phyloP scores from a whole-genome alignment of 2,329 filamentous ascomycete genomes.

The Trichoderma aggressivum region DNA sequence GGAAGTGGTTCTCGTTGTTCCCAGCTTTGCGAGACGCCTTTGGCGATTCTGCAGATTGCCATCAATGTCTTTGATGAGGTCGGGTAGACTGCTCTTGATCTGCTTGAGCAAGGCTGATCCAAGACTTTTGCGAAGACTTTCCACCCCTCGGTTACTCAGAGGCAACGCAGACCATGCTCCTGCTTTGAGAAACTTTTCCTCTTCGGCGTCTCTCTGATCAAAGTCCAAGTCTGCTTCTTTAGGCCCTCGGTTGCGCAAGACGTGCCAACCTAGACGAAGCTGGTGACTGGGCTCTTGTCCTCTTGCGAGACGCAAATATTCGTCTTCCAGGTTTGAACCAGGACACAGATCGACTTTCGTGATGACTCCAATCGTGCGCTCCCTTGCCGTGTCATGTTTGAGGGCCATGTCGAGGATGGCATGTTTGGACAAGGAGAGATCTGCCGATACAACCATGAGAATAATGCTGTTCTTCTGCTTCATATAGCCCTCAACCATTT shows the following conservation, averaged over 20 bases:
- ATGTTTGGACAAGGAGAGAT: constrained; percentile 42
- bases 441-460: constrained; percentile 54
- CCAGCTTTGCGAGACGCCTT: constrained; percentile 21
- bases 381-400: constrained; percentile 25
- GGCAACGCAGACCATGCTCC: not conserved
- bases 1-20: not conserved
- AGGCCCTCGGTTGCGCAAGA: constrained; percentile 45
- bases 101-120: not conserved
- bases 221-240: not conserved
- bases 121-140: not conserved
- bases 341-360: constrained; percentile 49
- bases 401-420: constrained; percentile 50
- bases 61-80: not conserved
- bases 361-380: constrained; percentile 53
- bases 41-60: not conserved
- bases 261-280: constrained; percentile 48
- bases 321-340: constrained; percentile 26
- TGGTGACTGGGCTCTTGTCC: constrained; percentile 39
- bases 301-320: constrained; percentile 41
- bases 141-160: not conserved
- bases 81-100: not conserved
- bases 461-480: constrained; percentile 54
- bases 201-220: not conserved
- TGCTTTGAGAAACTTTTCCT: constrained; percentile 19
- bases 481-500: constrained; percentile 56